phyloP scores from a whole-genome alignment of 352 stramenopile genomes.

The Globisporangium acanthophoron region DNA sequence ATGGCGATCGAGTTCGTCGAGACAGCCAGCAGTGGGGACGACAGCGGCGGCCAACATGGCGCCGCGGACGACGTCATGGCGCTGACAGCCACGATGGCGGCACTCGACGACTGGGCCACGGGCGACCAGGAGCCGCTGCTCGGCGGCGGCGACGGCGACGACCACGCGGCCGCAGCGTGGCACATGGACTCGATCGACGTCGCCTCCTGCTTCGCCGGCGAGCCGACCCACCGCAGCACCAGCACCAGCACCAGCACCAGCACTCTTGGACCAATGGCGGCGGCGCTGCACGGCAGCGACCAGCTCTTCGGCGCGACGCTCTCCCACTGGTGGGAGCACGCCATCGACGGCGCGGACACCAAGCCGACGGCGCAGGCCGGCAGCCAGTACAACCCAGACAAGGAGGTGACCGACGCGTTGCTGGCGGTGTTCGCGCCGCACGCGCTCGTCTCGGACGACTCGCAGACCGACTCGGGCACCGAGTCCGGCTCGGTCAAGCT shows the following conservation, averaged over 20 bases:
- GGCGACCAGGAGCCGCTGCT: constrained; percentile 12
- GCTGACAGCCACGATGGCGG: constrained; percentile 3
- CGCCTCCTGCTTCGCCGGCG: constrained; percentile 13
- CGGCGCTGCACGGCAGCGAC: background rate
- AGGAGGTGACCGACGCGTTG: constrained; percentile 19
- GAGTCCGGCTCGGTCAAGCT: constrained; percentile 8
- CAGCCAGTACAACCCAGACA: constrained; percentile 3
- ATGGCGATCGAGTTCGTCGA: constrained; percentile 18
- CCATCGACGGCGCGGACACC: background rate
- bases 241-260: background rate
- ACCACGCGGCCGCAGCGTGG: constrained; percentile 23
- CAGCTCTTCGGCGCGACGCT: constrained; percentile 8
- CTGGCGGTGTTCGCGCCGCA: constrained; percentile 23
- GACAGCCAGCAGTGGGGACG: constrained; percentile 4
- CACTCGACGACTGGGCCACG: constrained; percentile 21
- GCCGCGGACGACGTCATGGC: constrained; percentile 8
- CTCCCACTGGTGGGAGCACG: constrained; percentile 5
- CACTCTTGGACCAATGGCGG: background rate
- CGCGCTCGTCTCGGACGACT: constrained; percentile 23
- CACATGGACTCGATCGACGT: constrained; percentile 23
- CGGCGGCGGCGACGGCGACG: constrained; percentile 16
- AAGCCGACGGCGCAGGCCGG: background rate
- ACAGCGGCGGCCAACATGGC: constrained; percentile 2
- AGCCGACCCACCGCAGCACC: background rate
- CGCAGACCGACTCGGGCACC: constrained; percentile 17